These are phyloP conservation scores for Aspergillus piperis DNA, from an alignment of 2,329 filamentous ascomycete genomes.

Conservation along the genomic window DNA sequence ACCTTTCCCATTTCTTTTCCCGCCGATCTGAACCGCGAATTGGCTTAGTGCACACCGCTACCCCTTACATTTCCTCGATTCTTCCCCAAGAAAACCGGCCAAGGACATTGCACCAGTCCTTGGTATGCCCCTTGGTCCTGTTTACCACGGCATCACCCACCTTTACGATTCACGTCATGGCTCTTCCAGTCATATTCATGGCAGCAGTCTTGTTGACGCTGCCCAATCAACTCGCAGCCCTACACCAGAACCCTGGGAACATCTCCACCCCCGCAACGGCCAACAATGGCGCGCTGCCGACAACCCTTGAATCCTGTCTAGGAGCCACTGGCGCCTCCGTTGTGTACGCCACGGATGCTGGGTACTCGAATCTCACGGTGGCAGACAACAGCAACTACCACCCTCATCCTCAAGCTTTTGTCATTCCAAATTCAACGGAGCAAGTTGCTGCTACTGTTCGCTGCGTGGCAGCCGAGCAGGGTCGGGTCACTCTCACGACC, in stretches of 20 bases:
- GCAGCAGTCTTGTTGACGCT: neutral
- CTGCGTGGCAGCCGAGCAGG: conserved; percentile 8
- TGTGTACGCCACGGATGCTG: neutral
- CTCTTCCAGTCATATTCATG: neutral
- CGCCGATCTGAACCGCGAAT: neutral
- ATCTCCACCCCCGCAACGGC: neutral
- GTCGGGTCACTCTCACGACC: conserved; percentile 7
- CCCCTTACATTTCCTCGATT: neutral
- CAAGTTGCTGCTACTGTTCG: conserved; percentile 9
- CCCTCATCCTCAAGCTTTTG: conserved; percentile 3
- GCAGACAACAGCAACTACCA: conserved; percentile 11
- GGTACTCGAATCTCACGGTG: neutral
- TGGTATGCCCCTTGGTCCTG: neutral
- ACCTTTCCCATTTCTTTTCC: neutral
- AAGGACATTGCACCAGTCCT: neutral
- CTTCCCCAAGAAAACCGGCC: neutral
- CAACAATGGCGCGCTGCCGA: neutral
- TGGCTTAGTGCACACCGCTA: neutral
- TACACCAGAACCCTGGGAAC: neutral
- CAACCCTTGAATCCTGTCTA: neutral
- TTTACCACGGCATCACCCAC: neutral
- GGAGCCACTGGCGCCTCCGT: neutral
- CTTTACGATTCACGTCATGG: neutral
- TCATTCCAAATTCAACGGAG: conserved; percentile 1
- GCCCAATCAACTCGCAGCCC: neutral